phyloP scores from a whole-genome alignment of 768 basidiomycete genomes.

The Peribolospora kevripleyi region DNA sequence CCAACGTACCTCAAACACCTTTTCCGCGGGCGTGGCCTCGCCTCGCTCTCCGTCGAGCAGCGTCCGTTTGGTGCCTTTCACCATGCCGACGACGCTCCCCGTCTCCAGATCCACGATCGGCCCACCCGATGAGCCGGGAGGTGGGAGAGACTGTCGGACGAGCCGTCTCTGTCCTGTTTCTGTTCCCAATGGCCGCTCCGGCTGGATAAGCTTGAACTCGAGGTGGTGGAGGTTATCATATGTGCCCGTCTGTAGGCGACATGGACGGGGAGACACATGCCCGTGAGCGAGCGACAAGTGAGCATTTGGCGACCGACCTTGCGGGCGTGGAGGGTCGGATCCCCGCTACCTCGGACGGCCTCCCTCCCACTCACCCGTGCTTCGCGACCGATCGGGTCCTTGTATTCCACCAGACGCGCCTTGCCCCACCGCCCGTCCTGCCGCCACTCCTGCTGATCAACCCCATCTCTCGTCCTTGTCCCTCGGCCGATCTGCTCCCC shows the following conservation, averaged over 20 bases:
- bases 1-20: constrained; percentile 13
- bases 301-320: neutral
- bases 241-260: constrained; percentile 33
- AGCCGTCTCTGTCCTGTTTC: too few relatives aligned
- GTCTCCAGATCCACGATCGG: constrained; percentile 38
- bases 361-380: constrained; percentile 24
- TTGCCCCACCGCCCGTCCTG: constrained; percentile 31
- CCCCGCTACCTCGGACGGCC: neutral
- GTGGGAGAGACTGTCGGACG: too few relatives aligned
- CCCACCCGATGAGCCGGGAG: constrained; percentile 41
- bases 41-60: constrained; percentile 5
- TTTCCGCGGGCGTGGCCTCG: constrained; percentile 7
- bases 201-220: constrained; percentile 31
- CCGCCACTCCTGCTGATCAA: constrained; percentile 26
- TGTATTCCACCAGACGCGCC: constrained; percentile 33
- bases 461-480: constrained; percentile 8
- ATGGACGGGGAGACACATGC: neutral
- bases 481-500: constrained; percentile 12
- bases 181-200: constrained; percentile 4
- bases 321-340: too few relatives aligned
- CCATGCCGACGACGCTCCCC: constrained; percentile 40
- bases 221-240: constrained; percentile 39
- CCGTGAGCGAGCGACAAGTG: too few relatives aligned
- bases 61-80: constrained; percentile 24
- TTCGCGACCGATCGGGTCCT: constrained; percentile 35